Evolutionary conservation across 1,284 basidiomycete genomes (phyloP), one percentile per base, ranked within the genome.

Genomic region (Termitomyces sp.): DNA sequence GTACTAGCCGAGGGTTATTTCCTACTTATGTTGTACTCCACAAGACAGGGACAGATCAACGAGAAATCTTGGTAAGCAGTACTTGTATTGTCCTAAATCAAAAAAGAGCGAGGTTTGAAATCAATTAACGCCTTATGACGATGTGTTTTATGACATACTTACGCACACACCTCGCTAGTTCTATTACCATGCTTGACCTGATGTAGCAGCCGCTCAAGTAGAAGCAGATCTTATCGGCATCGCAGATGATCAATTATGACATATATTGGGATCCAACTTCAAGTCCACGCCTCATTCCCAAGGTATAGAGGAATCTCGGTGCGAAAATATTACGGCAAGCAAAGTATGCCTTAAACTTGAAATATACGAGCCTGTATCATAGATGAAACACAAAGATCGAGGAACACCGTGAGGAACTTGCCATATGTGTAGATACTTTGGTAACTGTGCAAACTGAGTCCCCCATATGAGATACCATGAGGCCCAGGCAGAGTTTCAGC

Each of bases 201-300:
- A n/a, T n/a, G n/a, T n/a, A n/a, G n/a, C n/a, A n/a, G n/a, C n/a
- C n/a, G n/a, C 39, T n/a, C 43, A 19, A 24, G 21, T 35, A 40
- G 14, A 46, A 14, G 13, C 40, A 37, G 35, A 35, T 31, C 39
- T 55, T 55, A 52, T 57, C 47, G 13, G 16, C 24, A 55, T 57
- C 46, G 16, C 16, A 50, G 47, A 52, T 52, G 42, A 57, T 55
- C 53, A 52, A 19, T 16, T 34, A 28, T 3, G 48, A 19, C 28
- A 19, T 40, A 44, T 24, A 47, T 30, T 21, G 6, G 37, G 3
- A n/a, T n/a, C n/a, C 19, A 41, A 28, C 44, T 34, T 26, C 50
- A 31, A 21, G 21, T 19, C 41, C 39, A n/a, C 31, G 14, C 39
- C 24, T 26, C n/a, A 38, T 31, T 35, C 14, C 46, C 24, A 19